These are phyloP conservation scores for Lactifluus pinguis DNA, from an alignment of 768 basidiomycete genomes.

Conservation along the genomic window DNA sequence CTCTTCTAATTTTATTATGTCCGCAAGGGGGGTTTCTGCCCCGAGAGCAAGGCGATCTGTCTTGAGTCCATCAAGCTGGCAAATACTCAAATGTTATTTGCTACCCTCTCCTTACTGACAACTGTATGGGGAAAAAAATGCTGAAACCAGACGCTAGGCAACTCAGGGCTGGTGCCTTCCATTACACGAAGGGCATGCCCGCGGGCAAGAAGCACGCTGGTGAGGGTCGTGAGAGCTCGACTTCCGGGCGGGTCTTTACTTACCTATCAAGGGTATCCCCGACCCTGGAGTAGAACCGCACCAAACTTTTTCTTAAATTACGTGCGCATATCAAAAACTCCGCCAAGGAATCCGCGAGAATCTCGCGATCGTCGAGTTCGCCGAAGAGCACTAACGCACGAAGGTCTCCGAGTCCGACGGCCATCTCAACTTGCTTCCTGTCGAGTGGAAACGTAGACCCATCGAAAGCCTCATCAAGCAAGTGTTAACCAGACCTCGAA, in stretches of 20 bases:
- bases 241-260: slow-evolving; percentile 47
- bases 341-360: slow-evolving; percentile 1
- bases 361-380: neutral
- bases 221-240: neutral
- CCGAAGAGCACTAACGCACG: neutral
- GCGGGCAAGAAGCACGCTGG: neutral
- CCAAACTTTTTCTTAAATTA: neutral
- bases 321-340: neutral
- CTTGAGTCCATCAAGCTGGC: neutral
- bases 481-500: neutral
- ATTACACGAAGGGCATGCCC: neutral
- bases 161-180: neutral
- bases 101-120: neutral
- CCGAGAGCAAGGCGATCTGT: neutral
- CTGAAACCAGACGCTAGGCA: neutral
- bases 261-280: slow-evolving; percentile 13
- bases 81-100: no score
- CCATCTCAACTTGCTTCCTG: neutral
- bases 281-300: neutral
- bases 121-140: neutral
- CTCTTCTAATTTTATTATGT: neutral
- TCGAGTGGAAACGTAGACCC: neutral
- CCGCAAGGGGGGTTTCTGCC: slow-evolving; percentile 1
- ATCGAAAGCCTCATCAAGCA: neutral
- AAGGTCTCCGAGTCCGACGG: neutral